Percentiles rank a stretch among this genome's conserved stretches.
Conservation (phyloP, 352 stramenopile genomes). For the Phytophthora tubulina region DNA sequence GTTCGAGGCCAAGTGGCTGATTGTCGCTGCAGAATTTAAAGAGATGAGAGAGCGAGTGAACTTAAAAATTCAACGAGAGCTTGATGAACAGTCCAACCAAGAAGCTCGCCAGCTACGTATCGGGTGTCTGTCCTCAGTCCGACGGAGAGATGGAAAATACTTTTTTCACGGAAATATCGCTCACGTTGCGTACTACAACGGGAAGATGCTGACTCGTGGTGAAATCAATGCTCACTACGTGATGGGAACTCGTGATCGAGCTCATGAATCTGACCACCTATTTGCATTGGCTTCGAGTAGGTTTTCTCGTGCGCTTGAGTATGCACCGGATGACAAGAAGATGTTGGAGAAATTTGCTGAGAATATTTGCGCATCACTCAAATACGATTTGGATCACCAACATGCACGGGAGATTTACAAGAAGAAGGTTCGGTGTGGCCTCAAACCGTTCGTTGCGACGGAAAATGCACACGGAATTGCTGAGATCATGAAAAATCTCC, state of each 20-base stretch:
- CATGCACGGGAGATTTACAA: conserved; percentile 81
- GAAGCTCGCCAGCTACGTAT: conserved; percentile 74
- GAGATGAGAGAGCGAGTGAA: conserved; percentile 80
- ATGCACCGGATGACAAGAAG: conserved; percentile 63
- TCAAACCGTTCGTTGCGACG: conserved; percentile 65
- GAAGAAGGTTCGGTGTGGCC: conserved; percentile 75
- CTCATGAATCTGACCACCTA: conserved; percentile 76
- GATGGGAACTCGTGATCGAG: conserved; percentile 66
- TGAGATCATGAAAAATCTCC: conserved; percentile 87
- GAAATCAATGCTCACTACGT: conserved; percentile 83
- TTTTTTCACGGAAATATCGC: conserved; percentile 89
- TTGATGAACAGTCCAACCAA: conserved; percentile 68
- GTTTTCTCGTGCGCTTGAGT: conserved; percentile 74
- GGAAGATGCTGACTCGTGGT: conserved; percentile 62
- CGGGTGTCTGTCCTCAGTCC: conserved; percentile 70
- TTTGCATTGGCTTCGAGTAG: conserved; percentile 76
- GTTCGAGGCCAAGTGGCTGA: conserved; percentile 70
- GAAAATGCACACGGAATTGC: conserved; percentile 80
- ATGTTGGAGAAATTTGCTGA: conserved; percentile 81
- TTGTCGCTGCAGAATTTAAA: conserved; percentile 69
- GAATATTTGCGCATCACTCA: conserved; percentile 84
- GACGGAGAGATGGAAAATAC: conserved; percentile 76
- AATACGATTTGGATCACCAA: conserved; percentile 82
- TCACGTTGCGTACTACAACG: conserved; percentile 89
- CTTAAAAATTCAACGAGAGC: conserved; percentile 73